phyloP scores from a whole-genome alignment of 306 rosid genomes.

The Quercus gilva region DNA sequence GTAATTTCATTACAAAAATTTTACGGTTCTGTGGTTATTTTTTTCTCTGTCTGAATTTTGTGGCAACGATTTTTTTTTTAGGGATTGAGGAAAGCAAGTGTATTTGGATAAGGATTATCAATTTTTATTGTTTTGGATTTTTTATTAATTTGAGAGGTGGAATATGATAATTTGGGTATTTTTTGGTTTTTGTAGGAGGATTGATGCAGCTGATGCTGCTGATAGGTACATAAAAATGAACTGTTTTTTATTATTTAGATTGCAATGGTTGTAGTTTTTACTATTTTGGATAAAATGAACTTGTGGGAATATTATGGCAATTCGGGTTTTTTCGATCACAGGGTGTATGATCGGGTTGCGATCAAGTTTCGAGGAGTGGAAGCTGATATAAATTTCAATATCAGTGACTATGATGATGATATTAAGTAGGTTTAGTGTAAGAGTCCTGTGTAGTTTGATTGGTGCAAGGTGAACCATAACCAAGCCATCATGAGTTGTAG shows the following conservation, averaged over 20 bases:
- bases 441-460: not conserved
- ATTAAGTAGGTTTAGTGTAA: slow-evolving; percentile 54
- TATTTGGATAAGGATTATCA: slow-evolving; percentile 63
- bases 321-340: slow-evolving; percentile 19
- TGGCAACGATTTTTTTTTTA: slow-evolving; percentile 9
- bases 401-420: slow-evolving; percentile 79
- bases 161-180: not conserved
- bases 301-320: not conserved
- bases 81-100: slow-evolving; percentile 95
- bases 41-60: not conserved
- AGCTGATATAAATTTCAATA: slow-evolving; percentile 82
- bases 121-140: not conserved
- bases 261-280: not conserved
- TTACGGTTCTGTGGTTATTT: not conserved
- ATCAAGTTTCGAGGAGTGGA: slow-evolving; percentile 82
- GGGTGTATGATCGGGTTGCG: slow-evolving; percentile 96
- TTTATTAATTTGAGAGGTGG: not conserved
- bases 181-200: slow-evolving; percentile 50
- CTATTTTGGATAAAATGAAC: not conserved
- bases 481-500: not conserved
- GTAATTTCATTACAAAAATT: not conserved
- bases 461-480: too few relatives aligned
- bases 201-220: slow-evolving; percentile 86
- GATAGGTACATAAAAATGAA: slow-evolving; percentile 48
- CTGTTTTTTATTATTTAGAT: not conserved